These are phyloP conservation scores for Halophytophthora batemanensis DNA, from an alignment of 352 stramenopile genomes.

Conservation along the genomic window DNA sequence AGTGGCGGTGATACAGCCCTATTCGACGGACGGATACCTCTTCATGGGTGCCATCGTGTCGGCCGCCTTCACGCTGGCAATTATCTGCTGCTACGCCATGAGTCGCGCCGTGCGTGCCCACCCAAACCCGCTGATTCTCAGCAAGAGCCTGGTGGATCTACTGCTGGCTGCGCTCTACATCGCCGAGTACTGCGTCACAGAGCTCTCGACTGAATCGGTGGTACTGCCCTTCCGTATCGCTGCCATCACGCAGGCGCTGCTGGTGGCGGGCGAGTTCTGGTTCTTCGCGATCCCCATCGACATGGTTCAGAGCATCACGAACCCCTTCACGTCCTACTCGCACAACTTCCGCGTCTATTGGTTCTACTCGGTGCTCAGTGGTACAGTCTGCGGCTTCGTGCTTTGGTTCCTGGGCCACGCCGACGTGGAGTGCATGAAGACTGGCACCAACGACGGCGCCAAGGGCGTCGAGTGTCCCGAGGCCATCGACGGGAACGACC, in stretches of 20 bases:
- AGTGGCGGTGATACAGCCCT: slow-evolving; percentile 25
- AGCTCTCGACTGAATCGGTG: slow-evolving; percentile 47
- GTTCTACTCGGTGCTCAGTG: slow-evolving; percentile 79
- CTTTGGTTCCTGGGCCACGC: slow-evolving; percentile 58
- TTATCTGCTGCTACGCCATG: slow-evolving; percentile 66
- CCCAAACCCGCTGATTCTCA: slow-evolving; percentile 85
- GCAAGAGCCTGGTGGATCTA: slow-evolving; percentile 82
- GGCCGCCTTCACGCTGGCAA: slow-evolving; percentile 61
- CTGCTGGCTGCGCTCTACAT: slow-evolving; percentile 70
- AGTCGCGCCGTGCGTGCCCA: slow-evolving; percentile 59
- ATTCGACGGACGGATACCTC: slow-evolving; percentile 57
- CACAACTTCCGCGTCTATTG: slow-evolving; percentile 84
- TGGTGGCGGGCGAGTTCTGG: slow-evolving; percentile 86
- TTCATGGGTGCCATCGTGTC: slow-evolving; percentile 75
- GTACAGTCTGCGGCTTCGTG: slow-evolving; percentile 58
- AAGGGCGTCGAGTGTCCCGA: slow-evolving; percentile 24
- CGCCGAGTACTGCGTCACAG: slow-evolving; percentile 69
- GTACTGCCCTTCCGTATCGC: slow-evolving; percentile 59
- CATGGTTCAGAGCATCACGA: slow-evolving; percentile 87
- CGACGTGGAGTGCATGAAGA: slow-evolving; percentile 19
- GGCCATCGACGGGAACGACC: slow-evolving; percentile 17
- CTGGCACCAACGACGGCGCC: slow-evolving; percentile 8
- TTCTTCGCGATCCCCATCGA: slow-evolving; percentile 89
- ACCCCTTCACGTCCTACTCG: slow-evolving; percentile 86
- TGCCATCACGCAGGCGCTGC: slow-evolving; percentile 67